Evolutionary conservation across 2,329 filamentous ascomycete genomes (phyloP).

Genomic region (Nothophaeocryptopus gaeumannii): DNA sequence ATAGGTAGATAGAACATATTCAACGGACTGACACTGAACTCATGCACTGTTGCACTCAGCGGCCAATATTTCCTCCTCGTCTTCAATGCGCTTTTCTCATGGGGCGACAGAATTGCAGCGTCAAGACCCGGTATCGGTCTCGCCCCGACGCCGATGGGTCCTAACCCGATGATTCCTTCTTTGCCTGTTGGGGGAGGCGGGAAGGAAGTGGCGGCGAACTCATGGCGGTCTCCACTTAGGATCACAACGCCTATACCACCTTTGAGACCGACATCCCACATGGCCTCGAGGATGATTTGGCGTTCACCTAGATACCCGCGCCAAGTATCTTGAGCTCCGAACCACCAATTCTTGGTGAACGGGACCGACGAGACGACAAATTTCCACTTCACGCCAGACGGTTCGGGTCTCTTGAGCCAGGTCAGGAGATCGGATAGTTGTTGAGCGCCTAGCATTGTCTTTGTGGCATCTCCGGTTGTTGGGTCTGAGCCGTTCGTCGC

Average conservation of each 20-base stretch:
- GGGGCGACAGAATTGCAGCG: constrained; percentile 14
- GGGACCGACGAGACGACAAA: constrained; percentile 86
- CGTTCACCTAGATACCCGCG: constrained; percentile 85
- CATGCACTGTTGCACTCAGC: constrained; percentile 67
- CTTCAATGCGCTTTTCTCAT: constrained; percentile 17
- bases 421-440: constrained; percentile 77
- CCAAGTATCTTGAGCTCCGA: constrained; percentile 89
- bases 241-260: constrained; percentile 77
- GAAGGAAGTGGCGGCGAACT: constrained; percentile 85
- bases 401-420: constrained; percentile 71
- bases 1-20: constrained; percentile 92
- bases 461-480: constrained; percentile 47
- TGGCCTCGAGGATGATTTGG: constrained; percentile 74
- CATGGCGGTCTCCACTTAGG: constrained; percentile 89
- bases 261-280: constrained; percentile 76
- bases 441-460: constrained; percentile 80
- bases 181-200: constrained; percentile 56
- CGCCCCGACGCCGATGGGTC: constrained; percentile 24
- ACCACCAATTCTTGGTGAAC: constrained; percentile 95
- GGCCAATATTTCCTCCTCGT: constrained; percentile 51
- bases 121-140: constrained; percentile 13
- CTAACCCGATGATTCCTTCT: constrained; percentile 32
- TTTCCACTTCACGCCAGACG: constrained; percentile 84
- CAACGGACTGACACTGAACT: constrained; percentile 87
- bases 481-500: constrained; percentile 57